Base-by-base conservation (phyloP, 2,329 filamentous ascomycete genomes). In the Ophiostoma sp. region DNA sequence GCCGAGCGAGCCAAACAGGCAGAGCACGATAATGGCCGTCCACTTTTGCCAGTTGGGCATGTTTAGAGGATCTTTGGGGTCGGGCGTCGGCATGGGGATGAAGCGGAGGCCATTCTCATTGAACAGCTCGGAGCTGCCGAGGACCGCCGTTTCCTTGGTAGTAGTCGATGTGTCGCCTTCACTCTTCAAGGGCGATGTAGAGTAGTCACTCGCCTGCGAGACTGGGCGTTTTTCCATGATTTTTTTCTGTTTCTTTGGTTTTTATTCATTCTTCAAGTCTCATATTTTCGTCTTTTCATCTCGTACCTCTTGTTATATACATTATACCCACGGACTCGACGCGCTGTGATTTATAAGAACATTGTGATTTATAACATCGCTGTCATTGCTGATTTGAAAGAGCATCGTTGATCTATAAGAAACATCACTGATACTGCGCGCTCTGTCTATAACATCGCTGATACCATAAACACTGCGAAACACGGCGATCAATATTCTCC, bases 31-130 rank as follows among this genome's bases (percentile, higher is more conserved):
- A 5, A 77, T 74, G n/a, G 76, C 73, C 2, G 73, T 41, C 72
- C 75, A 76, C 67, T 77, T 77, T 42, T 75, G 71, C 76, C 76
- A 76, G 44, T 72, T 70, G 2, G 75, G 74, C 8, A 77, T 68
- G 66, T 77, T 77, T 42, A 77, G 68, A 12, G 76, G 76, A 68
- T 77, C 71, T 64, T 70, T 72, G 12, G 71, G 71, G 49, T 72
- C 69, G 5, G 71, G 70, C 3, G 70, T 69, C 2, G 71, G 71
- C 44, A 66, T 72, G 66, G 71, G 71, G 12, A 72, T 72, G 27
- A 52, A 68, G 7, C 71, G 67, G 12, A 72, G 65, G 12, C 70
- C 71, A 68, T 70, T 69, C 8, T 71, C 69, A n/a, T 72, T 62
- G 6, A 62, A 72, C n/a, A 72, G 67, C 42, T 70, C 66, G 0